phyloP scores from a whole-genome alignment of 352 stramenopile genomes.

The Phytophthora cajani region DNA sequence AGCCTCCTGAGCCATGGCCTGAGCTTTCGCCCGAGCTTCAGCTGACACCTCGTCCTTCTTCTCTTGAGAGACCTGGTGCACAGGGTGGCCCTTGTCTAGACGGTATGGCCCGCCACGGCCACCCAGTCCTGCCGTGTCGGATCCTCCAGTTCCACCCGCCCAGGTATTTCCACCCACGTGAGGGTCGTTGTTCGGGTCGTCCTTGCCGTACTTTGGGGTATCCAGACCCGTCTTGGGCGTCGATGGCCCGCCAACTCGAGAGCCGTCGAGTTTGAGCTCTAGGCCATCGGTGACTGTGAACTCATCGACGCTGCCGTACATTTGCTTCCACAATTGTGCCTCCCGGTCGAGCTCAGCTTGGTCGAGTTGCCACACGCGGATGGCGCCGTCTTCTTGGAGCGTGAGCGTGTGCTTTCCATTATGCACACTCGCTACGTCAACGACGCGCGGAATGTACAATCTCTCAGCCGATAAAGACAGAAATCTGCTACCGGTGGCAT shows the following conservation, averaged over 20 bases:
- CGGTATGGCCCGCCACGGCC: slow-evolving; percentile 95
- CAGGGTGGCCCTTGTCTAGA: slow-evolving; percentile 92
- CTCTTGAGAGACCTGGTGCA: slow-evolving; percentile 95
- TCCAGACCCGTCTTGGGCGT: slow-evolving; percentile 73
- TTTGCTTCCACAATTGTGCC: slow-evolving; percentile 65
- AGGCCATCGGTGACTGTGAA: slow-evolving; percentile 22
- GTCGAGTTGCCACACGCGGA: slow-evolving; percentile 75
- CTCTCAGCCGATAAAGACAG: slow-evolving; percentile 3
- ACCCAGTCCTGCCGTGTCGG: slow-evolving; percentile 93
- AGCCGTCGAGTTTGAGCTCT: slow-evolving; percentile 60
- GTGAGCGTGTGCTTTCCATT: slow-evolving; percentile 54
- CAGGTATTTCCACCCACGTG: slow-evolving; percentile 96
- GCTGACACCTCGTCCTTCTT: slow-evolving; percentile 94
- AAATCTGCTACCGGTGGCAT: slow-evolving; percentile 6
- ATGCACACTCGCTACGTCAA: slow-evolving; percentile 42
- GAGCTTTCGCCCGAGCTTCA: slow-evolving; percentile 70
- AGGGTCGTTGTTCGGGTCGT: slow-evolving; percentile 93
- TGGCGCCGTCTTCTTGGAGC: slow-evolving; percentile 60
- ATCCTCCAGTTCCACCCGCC: slow-evolving; percentile 93
- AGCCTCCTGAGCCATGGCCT: slow-evolving; percentile 77
- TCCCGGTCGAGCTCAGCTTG: slow-evolving; percentile 50
- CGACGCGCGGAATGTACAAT: slow-evolving; percentile 40
- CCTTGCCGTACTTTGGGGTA: slow-evolving; percentile 93
- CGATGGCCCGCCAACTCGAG: slow-evolving; percentile 47
- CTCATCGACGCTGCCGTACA: slow-evolving; percentile 53